phyloP scores from a whole-genome alignment of 495 filamentous ascomycete species.

The Hyaloscypha finlandica region DNA sequence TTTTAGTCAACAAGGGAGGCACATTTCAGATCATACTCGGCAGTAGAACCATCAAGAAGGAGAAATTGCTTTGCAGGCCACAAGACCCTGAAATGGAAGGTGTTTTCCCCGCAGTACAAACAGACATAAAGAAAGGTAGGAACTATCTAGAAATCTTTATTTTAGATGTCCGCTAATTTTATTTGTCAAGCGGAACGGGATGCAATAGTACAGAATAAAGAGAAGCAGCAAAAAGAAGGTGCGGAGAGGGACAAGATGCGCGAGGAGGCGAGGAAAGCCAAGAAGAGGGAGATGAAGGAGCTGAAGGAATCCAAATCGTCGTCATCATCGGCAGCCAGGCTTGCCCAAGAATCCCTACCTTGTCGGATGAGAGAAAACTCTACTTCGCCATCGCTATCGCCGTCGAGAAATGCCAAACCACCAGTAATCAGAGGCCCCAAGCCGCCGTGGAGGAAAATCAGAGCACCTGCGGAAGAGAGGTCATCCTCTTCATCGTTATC shows the following conservation, averaged over 20 bases:
- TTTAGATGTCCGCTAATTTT: background rate
- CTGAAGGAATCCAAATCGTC: slow-evolving; percentile 8
- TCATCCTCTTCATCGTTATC: slow-evolving; percentile 13
- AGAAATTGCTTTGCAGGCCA: background rate
- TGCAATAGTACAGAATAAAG: slow-evolving; percentile 1
- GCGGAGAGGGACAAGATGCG: slow-evolving; percentile 13
- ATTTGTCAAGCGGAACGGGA: slow-evolving; percentile 3
- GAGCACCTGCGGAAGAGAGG: slow-evolving; percentile 9
- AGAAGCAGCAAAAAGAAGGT: slow-evolving; percentile 1
- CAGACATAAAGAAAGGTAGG: slow-evolving; percentile 14
- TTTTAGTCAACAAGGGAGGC: slow-evolving; percentile 9
- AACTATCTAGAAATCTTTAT: background rate
- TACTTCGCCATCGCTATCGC: slow-evolving; percentile 3
- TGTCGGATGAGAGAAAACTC: background rate
- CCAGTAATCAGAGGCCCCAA: background rate
- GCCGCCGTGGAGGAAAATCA: slow-evolving; percentile 11
- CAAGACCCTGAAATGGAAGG: background rate
- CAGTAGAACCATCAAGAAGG: slow-evolving; percentile 10
- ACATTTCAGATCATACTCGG: slow-evolving; percentile 9
- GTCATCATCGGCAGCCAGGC: background rate
- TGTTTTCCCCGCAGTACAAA: slow-evolving; percentile 10
- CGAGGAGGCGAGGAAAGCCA: slow-evolving; percentile 5
- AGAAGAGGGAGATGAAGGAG: background rate
- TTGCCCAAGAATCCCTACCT: slow-evolving; percentile 12
- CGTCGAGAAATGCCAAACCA: slow-evolving; percentile 9